Percentiles rank a stretch among this genome's conserved stretches.
phyloP scores from a whole-genome alignment of 2,329 filamentous ascomycete genomes.

The Malbranchea zuffiana region DNA sequence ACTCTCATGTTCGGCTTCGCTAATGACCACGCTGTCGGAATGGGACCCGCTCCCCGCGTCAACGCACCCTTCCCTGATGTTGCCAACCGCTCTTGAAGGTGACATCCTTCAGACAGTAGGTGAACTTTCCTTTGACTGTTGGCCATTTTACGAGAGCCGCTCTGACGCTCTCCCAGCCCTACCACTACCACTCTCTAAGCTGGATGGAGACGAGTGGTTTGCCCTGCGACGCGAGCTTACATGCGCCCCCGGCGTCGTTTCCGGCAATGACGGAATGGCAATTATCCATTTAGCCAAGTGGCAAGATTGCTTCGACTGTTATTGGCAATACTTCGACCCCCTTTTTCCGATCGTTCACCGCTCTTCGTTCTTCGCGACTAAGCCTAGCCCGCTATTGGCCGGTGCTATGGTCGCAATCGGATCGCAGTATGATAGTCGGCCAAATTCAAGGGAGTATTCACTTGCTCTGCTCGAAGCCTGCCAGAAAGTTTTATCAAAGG shows the following conservation, averaged over 20 bases:
- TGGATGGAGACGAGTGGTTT: slow-evolving; percentile 31
- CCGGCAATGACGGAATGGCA: slow-evolving; percentile 26
- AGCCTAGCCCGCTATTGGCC: slow-evolving; percentile 24
- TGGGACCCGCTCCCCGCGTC: slow-evolving; percentile 25
- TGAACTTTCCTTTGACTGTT: slow-evolving; percentile 32
- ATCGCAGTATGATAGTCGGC: slow-evolving; percentile 26
- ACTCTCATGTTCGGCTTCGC: slow-evolving; percentile 26
- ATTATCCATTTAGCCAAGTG: slow-evolving; percentile 26
- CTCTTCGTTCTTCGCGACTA: slow-evolving; percentile 24
- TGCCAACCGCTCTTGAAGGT: slow-evolving; percentile 26
- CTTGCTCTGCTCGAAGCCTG: slow-evolving; percentile 25
- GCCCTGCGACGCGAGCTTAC: slow-evolving; percentile 30
- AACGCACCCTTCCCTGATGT: slow-evolving; percentile 23
- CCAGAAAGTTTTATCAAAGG: slow-evolving; percentile 22
- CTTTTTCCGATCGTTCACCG: slow-evolving; percentile 28
- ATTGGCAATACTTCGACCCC: slow-evolving; percentile 29
- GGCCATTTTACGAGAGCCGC: neutral
- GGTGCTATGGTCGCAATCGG: slow-evolving; percentile 29
- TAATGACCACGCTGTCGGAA: slow-evolving; percentile 22
- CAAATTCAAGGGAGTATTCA: slow-evolving; percentile 27
- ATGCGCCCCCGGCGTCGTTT: slow-evolving; percentile 25
- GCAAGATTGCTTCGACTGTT: slow-evolving; percentile 27
- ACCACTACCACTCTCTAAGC: slow-evolving; percentile 30
- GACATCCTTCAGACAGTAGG: slow-evolving; percentile 30
- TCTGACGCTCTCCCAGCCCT: slow-evolving; percentile 20